Conservation (phyloP, 768 basidiomycete genomes). For the Lentinula sp. region DNA sequence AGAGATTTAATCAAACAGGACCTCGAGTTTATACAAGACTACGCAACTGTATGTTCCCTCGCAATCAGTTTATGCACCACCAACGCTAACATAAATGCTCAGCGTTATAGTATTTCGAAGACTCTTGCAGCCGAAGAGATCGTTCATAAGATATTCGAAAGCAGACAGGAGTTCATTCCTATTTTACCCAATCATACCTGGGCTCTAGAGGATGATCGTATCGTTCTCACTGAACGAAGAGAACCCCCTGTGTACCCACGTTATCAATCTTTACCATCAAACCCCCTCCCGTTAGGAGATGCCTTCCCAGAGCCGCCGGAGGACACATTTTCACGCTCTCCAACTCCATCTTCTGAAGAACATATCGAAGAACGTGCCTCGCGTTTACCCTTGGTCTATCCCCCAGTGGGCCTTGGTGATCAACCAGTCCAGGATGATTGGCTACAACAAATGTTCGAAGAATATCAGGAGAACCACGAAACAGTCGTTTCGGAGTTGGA, state of each 20-base stretch:
- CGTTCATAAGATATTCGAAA: not conserved
- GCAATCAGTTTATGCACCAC: not conserved
- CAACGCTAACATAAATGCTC: not conserved
- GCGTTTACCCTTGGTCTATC: not conserved
- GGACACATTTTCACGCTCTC: constrained; percentile 3
- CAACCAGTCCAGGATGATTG: not conserved
- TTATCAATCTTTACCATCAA: not conserved
- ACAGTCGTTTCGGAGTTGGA: not conserved
- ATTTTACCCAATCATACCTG: constrained; percentile 3
- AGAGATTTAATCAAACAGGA: constrained; percentile 13
- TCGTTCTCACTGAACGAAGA: not conserved
- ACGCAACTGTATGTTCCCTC: not conserved
- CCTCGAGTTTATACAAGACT: not conserved
- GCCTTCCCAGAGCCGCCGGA: not conserved
- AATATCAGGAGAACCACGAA: not conserved
- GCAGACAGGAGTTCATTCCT: not conserved
- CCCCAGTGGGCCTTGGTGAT: not conserved
- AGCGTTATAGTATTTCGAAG: constrained; percentile 1
- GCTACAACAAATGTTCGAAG: not conserved
- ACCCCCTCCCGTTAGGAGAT: not conserved
- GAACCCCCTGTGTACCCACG: not conserved
- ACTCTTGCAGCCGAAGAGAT: not conserved
- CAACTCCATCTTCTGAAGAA: not conserved
- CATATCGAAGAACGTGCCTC: not conserved
- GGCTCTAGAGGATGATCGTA: not conserved